Evolutionary conservation across 2,329 filamentous ascomycete species (phyloP), one percentile per base, ranked within the genome.

Genomic region (Botryotinia calthae): DNA sequence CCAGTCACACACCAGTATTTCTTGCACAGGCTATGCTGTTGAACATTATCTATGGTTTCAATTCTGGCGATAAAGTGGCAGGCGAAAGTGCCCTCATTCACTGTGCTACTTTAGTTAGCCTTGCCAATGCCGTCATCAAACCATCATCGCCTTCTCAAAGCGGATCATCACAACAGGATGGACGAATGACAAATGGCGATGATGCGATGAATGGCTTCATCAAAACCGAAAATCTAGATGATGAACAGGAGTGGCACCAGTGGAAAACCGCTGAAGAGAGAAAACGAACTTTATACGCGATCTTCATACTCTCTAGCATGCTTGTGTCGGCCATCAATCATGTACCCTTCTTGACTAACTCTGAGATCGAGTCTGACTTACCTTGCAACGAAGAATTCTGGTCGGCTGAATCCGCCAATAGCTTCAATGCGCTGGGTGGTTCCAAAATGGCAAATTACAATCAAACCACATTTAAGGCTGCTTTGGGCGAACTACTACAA

Each of bases 21-120:
- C 87, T 99, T 40, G 94, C 98, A 25, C 96, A 98, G 82, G 94
- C 95, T 0, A 98, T 98, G 95, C 85, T 98, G 14, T 86, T 99
- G 68, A 98, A 97, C 80, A 93, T 98, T 54, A 93, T 98, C 25
- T 98, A 97, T 80, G 95, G 95, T 22, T 93, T 98, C 82, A 97
- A 97, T 77, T 97, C 94, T 81, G 94, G 93, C 54, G 95, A 98
- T 81, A 95, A 97, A 83, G 91, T 90, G 71, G 92, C 94, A 34
- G 94, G 93, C 74, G 94, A 98, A 80, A 97, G 97, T 79, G 95
- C 95, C 1, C 95, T 92, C 75, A 97, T 93, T 1, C 95, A 98
- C 81, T 97, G 93, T 80, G 93, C 94, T 12, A 93, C 95, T 31
- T 85, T 99, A 59, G 94, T 98, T 70, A 97, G 94, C 81, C 88